Evolutionary conservation across 2,329 filamentous ascomycete genomes (phyloP).

Genomic region (Cladobotryum protrusum): DNA sequence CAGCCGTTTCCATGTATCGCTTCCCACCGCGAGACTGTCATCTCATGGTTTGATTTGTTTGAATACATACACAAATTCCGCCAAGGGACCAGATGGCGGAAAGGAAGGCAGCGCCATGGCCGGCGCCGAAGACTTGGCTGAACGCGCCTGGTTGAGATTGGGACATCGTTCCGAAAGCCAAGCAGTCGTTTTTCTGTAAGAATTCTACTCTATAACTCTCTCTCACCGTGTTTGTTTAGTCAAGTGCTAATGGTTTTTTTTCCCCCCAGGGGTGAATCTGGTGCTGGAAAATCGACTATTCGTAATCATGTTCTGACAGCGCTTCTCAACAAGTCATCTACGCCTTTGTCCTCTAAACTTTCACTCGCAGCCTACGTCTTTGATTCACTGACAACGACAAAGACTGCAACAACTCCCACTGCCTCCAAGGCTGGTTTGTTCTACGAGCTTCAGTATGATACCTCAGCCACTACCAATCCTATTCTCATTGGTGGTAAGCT

Average conservation of each 20-base stretch:
- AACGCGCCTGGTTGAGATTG: slow-evolving; percentile 76
- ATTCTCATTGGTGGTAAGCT: slow-evolving; percentile 90
- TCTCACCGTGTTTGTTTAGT: neutral
- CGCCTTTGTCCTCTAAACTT: slow-evolving; percentile 85
- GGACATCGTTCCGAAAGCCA: slow-evolving; percentile 90
- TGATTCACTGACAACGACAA: slow-evolving; percentile 92
- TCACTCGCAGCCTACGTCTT: slow-evolving; percentile 94
- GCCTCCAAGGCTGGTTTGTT: slow-evolving; percentile 94
- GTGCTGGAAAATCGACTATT: slow-evolving; percentile 91
- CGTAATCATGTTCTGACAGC: slow-evolving; percentile 82
- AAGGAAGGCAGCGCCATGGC: slow-evolving; percentile 90
- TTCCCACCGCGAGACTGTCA: slow-evolving; percentile 82
- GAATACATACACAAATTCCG: slow-evolving; percentile 89
- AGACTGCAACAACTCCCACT: slow-evolving; percentile 89
- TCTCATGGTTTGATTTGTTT: slow-evolving; percentile 87
- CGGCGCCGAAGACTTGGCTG: slow-evolving; percentile 86
- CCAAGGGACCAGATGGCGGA: slow-evolving; percentile 81
- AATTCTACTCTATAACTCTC: slow-evolving; percentile 17
- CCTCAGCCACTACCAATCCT: slow-evolving; percentile 73
- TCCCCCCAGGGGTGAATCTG: slow-evolving; percentile 93
- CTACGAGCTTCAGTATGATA: slow-evolving; percentile 96
- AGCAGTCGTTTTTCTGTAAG: slow-evolving; percentile 86
- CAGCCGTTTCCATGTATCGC: slow-evolving; percentile 83
- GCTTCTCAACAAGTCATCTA: slow-evolving; percentile 82
- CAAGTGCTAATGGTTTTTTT: slow-evolving; percentile 23